Evolutionary conservation across 441 rosid genomes (phyloP).

Genomic region (Dalechampia spathulata): DNA sequence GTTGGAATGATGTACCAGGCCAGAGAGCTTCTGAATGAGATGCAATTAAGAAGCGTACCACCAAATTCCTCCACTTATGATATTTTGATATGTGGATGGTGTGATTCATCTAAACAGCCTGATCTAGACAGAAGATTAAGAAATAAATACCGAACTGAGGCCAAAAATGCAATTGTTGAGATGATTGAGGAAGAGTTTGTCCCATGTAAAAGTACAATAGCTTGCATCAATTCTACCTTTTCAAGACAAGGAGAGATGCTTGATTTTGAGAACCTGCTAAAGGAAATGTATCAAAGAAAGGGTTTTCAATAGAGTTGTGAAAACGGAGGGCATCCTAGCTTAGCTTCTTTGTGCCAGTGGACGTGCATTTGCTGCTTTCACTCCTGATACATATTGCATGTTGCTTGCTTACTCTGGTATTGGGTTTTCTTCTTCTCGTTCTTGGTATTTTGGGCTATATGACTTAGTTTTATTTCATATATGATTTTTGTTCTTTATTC

Average conservation of each 20-base stretch:
- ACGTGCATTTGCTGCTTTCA: not conserved
- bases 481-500: slow-evolving; percentile 1
- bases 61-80: slow-evolving; percentile 71
- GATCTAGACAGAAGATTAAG: slow-evolving; percentile 44
- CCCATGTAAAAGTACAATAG: slow-evolving; percentile 56
- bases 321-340: not conserved
- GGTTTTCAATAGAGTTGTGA: slow-evolving; percentile 11
- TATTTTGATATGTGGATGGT: slow-evolving; percentile 70
- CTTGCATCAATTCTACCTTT: slow-evolving; percentile 54
- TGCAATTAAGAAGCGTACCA: slow-evolving; percentile 49
- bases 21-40: slow-evolving; percentile 72
- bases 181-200: slow-evolving; percentile 66
- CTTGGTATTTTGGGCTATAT: no score
- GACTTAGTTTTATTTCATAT: no score
- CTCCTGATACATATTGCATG: not conserved
- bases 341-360: not conserved
- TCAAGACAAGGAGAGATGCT: slow-evolving; percentile 53
- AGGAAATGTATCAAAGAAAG: slow-evolving; percentile 43
- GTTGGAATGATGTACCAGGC: slow-evolving; percentile 77
- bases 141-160: slow-evolving; percentile 49
- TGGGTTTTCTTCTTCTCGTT: not conserved
- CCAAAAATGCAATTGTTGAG: slow-evolving; percentile 45
- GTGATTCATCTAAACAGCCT: slow-evolving; percentile 45
- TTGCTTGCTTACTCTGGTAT: slow-evolving; percentile 6
- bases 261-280: slow-evolving; percentile 46